phyloP scores from a whole-genome alignment of 441 rosid species.

The Arabidopsis hybrid region DNA sequence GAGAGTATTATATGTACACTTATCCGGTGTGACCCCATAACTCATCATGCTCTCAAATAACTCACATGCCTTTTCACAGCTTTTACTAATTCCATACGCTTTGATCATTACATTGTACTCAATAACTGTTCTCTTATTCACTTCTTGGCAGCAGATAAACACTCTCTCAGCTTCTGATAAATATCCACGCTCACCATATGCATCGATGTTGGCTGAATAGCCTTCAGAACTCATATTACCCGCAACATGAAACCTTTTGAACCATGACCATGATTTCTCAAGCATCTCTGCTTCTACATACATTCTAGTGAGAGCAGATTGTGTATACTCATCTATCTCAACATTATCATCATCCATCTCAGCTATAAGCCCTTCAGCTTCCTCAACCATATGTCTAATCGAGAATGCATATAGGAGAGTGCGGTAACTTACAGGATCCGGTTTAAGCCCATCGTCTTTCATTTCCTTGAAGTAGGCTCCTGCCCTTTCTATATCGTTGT shows the following conservation, averaged over 20 bases:
- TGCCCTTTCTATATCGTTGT: slow-evolving; percentile 62
- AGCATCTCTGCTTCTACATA: slow-evolving; percentile 80
- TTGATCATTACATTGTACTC: slow-evolving; percentile 87
- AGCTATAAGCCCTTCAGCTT: slow-evolving; percentile 69
- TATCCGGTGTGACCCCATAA: slow-evolving; percentile 72
- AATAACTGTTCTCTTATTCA: slow-evolving; percentile 60
- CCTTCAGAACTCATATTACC: slow-evolving; percentile 84
- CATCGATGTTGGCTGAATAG: slow-evolving; percentile 90
- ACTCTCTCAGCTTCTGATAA: slow-evolving; percentile 67
- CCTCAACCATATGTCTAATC: slow-evolving; percentile 74
- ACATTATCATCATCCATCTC: slow-evolving; percentile 73
- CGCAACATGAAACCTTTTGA: slow-evolving; percentile 69
- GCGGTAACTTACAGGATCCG: slow-evolving; percentile 83
- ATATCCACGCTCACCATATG: slow-evolving; percentile 81
- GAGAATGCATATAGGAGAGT: slow-evolving; percentile 89
- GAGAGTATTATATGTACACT: slow-evolving; percentile 71
- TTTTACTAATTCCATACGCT: slow-evolving; percentile 76
- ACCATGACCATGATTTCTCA: slow-evolving; percentile 89
- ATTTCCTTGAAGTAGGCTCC: slow-evolving; percentile 63
- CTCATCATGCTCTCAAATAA: slow-evolving; percentile 74
- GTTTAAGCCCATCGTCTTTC: slow-evolving; percentile 68
- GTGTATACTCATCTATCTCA: slow-evolving; percentile 88
- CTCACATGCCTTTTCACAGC: slow-evolving; percentile 66
- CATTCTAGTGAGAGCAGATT: slow-evolving; percentile 88
- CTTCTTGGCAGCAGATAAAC: slow-evolving; percentile 65